These are phyloP conservation scores for Exserohilum turcica DNA, from an alignment of 2,329 filamentous ascomycete genomes.

Conservation along the genomic window DNA sequence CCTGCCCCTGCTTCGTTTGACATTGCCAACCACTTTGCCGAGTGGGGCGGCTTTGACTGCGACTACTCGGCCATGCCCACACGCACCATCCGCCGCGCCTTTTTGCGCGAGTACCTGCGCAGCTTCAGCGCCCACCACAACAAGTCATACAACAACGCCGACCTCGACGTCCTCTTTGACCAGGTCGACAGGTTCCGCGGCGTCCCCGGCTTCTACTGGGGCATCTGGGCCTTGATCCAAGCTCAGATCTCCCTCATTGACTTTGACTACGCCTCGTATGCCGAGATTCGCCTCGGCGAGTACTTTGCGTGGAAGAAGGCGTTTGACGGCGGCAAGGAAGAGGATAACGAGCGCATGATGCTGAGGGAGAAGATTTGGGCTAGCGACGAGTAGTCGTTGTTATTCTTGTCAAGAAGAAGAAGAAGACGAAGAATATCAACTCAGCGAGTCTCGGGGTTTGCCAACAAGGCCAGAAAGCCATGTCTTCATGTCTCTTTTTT, in stretches of 20 bases:
- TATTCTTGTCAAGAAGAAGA: not conserved
- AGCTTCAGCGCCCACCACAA: conserved; percentile 63
- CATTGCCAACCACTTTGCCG: conserved; percentile 95
- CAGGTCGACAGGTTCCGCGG: conserved; percentile 90
- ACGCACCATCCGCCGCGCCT: conserved; percentile 73
- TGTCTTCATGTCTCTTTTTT: too few relatives aligned
- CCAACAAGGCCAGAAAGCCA: too few relatives aligned
- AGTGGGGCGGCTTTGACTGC: conserved; percentile 97
- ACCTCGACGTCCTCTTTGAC: conserved; percentile 70
- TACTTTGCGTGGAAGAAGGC: conserved; percentile 92
- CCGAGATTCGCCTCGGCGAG: conserved; percentile 82
- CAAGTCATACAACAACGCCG: conserved; percentile 55
- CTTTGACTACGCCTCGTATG: conserved; percentile 94
- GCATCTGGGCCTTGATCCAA: conserved; percentile 95
- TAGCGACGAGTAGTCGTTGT: conserved; percentile 52
- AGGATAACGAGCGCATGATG: conserved; percentile 60
- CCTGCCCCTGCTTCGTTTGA: conserved; percentile 95
- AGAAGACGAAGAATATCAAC: too few relatives aligned
- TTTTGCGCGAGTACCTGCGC: conserved; percentile 81
- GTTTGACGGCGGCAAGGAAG: conserved; percentile 66
- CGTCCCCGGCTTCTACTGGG: conserved; percentile 87
- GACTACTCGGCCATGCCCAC: conserved; percentile 85
- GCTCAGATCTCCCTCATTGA: conserved; percentile 92
- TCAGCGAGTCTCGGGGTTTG: too few relatives aligned
- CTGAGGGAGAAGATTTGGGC: conserved; percentile 83